Evolutionary conservation across 2,329 filamentous ascomycete genomes (phyloP).

Genomic region (Elsinoe arachidis): DNA sequence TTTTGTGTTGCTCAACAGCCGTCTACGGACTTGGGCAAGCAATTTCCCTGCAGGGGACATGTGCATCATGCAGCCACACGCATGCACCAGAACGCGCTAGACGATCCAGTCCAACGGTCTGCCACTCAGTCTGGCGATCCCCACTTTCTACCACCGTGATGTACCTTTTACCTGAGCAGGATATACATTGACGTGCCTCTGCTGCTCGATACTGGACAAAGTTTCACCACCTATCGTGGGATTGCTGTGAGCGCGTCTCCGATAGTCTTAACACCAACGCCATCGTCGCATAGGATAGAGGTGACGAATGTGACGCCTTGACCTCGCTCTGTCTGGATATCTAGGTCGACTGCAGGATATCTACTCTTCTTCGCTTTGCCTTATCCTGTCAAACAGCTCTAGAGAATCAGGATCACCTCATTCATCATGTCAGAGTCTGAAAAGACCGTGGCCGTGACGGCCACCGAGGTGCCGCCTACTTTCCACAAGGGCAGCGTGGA

Average conservation of each 20-base stretch:
- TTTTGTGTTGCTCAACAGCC: background rate
- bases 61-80: background rate
- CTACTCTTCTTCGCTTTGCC: background rate
- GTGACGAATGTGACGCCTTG: no score
- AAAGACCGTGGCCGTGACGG: background rate
- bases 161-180: no score
- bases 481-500: background rate
- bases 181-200: no score
- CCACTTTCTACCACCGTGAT: background rate
- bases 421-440: background rate
- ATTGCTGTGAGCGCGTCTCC: no score
- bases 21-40: background rate
- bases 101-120: background rate
- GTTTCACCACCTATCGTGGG: no score
- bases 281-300: no score
- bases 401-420: background rate
- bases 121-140: background rate
- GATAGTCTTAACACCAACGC: no score
- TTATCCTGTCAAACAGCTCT: no score
- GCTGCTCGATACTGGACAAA: no score
- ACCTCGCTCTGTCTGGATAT: no score
- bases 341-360: background rate
- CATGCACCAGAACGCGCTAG: conserved; percentile 1
- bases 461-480: background rate
- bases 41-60: background rate